Evolutionary conservation across 495 filamentous ascomycete species (phyloP), one percentile per base, ranked within the genome.

Genomic region (Penicillium goetzii): DNA sequence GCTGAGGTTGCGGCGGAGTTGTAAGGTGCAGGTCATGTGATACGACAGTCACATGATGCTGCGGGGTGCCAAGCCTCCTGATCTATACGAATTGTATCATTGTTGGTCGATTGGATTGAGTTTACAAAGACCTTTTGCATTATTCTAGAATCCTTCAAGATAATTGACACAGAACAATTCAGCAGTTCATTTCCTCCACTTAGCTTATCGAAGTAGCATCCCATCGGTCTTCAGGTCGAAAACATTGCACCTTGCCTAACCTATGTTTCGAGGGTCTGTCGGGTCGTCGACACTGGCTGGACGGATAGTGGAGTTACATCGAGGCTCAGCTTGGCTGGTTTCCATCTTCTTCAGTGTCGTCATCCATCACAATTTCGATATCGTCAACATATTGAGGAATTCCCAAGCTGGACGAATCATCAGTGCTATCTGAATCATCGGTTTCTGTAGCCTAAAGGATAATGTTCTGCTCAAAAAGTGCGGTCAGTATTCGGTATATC

Each of bases 61-160:
- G 43, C 21, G 21, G 43, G 70, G 73, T 0, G 76, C 70, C 40
- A 82, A 88, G 72, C 72, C 63, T n/a, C n/a, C n/a, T n/a, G n/a
- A 25, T 85, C 84, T 66, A 92, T 6, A 69, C 91, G 1, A 11
- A 32, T 32, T n/a, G n/a, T n/a, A n/a, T n/a, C n/a, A n/a, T n/a
- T 32, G 30, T 32, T 32, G 30, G 30, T 32, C 30, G 5, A 32
- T 36, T 12, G 12, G 34, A 10, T 36, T 36, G 10, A 12, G 7
- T 36, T 9, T 36, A 36, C 10, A 11, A 10, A 32, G 2, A 32
- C 30, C 2, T 32, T 32, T 3, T 32, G 30, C 5, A 32, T 32
- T 32, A 32, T 14, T 14, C 10, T 36, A 36, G 90, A 25, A 88
- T 92, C 61, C 92, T 93, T 69, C 87, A 19, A 19, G 8, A 43